Percentiles rank a stretch among this genome's conserved stretches.
Conservation (phyloP, 75 land plant species). For the Selaginella tamariscina region DNA sequence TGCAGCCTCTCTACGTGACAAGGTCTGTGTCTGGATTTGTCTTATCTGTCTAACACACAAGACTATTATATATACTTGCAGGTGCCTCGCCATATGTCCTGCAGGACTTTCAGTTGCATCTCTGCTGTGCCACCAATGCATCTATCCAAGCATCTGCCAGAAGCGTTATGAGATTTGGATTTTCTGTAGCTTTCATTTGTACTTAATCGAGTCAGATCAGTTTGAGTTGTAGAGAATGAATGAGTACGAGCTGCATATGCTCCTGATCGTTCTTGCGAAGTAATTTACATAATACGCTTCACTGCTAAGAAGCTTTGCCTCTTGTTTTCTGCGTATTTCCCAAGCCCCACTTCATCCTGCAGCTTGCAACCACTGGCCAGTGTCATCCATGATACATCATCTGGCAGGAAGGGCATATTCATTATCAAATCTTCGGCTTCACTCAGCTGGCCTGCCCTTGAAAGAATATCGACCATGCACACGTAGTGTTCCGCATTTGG, state of each 20-base stretch:
- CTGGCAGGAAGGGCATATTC: conserved; percentile 18
- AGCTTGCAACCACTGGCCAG: conserved; percentile 16
- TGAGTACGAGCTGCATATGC: too few relatives aligned
- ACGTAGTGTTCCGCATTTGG: conserved; percentile 16
- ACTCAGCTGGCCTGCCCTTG: conserved; percentile 17
- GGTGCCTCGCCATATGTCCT: not conserved
- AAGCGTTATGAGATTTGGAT: not conserved
- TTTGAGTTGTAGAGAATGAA: too few relatives aligned
- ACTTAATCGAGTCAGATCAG: too few relatives aligned
- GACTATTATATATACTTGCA: too few relatives aligned
- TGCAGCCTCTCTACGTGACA: not conserved
- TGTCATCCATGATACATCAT: conserved; percentile 13
- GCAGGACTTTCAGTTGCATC: not conserved
- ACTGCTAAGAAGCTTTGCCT: too few relatives aligned
- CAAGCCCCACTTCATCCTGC: conserved; percentile 16
- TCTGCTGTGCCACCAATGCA: not conserved
- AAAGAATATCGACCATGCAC: conserved; percentile 25
- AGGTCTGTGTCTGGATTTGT: not conserved
- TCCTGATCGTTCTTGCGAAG: too few relatives aligned
- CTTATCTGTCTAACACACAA: not conserved
- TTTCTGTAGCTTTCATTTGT: too few relatives aligned
- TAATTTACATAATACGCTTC: too few relatives aligned
- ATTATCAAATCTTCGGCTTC: conserved; percentile 18
- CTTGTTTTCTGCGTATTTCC: conserved; percentile 14
- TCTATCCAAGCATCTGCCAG: not conserved